These are phyloP conservation scores for Curvularia eragrostidis DNA, from an alignment of 2,329 filamentous ascomycete genomes.

Conservation along the genomic window DNA sequence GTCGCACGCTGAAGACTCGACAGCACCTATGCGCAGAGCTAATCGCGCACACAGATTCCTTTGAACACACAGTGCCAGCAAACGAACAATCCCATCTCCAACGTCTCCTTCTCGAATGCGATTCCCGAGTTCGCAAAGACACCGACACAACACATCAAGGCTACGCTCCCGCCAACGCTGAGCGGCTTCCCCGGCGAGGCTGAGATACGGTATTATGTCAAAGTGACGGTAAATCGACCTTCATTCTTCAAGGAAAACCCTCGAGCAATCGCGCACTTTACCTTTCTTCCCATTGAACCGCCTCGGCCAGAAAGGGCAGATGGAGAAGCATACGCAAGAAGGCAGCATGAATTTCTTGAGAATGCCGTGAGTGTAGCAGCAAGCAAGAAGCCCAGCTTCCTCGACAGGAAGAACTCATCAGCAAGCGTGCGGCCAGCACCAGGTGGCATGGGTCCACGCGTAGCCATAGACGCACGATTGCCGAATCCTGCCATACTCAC, in stretches of 20 bases:
- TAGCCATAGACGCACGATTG: slow-evolving; percentile 82
- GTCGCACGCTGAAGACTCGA: background rate
- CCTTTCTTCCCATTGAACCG: slow-evolving; percentile 91
- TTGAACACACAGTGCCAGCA: slow-evolving; percentile 74
- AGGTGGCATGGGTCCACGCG: slow-evolving; percentile 53
- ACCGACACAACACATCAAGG: slow-evolving; percentile 72
- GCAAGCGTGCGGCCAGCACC: slow-evolving; percentile 27
- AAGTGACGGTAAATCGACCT: slow-evolving; percentile 91
- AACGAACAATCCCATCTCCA: slow-evolving; percentile 48
- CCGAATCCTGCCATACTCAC: slow-evolving; percentile 89
- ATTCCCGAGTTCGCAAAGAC: slow-evolving; percentile 55
- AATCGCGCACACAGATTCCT: slow-evolving; percentile 49
- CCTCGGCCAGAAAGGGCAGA: slow-evolving; percentile 71
- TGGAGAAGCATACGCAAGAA: slow-evolving; percentile 83
- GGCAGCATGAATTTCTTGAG: slow-evolving; percentile 66
- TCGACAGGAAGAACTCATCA: slow-evolving; percentile 54
- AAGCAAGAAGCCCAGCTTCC: slow-evolving; percentile 67
- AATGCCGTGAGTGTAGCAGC: slow-evolving; percentile 32
- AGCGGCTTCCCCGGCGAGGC: slow-evolving; percentile 86
- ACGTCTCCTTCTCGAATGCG: slow-evolving; percentile 53
- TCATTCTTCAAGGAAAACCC: slow-evolving; percentile 91
- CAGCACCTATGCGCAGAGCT: background rate
- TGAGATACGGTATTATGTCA: slow-evolving; percentile 92
- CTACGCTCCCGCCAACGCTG: slow-evolving; percentile 86
- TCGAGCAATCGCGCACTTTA: slow-evolving; percentile 67